Evolutionary conservation across 345 rosid genomes (phyloP).

Genomic region (Heritiera littoralis): DNA sequence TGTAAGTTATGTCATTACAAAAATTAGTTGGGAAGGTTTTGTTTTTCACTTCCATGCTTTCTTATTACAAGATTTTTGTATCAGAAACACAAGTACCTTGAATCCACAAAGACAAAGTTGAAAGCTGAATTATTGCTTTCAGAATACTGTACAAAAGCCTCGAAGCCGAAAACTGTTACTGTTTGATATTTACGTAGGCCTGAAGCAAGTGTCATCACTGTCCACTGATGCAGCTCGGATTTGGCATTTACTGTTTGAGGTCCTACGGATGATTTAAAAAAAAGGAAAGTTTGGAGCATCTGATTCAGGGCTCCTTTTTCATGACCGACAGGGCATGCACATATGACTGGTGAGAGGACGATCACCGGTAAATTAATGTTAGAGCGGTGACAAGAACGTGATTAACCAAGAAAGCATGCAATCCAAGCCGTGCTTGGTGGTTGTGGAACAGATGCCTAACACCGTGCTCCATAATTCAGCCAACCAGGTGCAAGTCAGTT

Average conservation of each 20-base stretch:
- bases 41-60: too few species aligned
- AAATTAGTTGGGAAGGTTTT: too few species aligned
- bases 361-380: neutral
- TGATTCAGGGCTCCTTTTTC: neutral
- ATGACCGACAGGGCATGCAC: neutral
- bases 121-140: neutral
- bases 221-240: neutral
- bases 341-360: neutral
- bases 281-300: neutral
- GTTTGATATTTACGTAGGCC: neutral
- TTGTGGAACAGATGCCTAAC: neutral
- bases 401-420: neutral
- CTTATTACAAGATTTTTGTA: too few species aligned
- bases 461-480: neutral
- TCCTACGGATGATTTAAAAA: neutral
- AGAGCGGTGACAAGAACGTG: neutral
- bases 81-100: neutral
- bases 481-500: neutral
- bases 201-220: neutral
- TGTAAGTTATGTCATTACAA: too few species aligned
- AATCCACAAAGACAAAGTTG: neutral
- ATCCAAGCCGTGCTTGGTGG: neutral
- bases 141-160: neutral
- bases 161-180: neutral
- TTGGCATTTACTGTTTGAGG: neutral